phyloP scores from a whole-genome alignment of 768 basidiomycete genomes.

The Lentinula guzmanii region DNA sequence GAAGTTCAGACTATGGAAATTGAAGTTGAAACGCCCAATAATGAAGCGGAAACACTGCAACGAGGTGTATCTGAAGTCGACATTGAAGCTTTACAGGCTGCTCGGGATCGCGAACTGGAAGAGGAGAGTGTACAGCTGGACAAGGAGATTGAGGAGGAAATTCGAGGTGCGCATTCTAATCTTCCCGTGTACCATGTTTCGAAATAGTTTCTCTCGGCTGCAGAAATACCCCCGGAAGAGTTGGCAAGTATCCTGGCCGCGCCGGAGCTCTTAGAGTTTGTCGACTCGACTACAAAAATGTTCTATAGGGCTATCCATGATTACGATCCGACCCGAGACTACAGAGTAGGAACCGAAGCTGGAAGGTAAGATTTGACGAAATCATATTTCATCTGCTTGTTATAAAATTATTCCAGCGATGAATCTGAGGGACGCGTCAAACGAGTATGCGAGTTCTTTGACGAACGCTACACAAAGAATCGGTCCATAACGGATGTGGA shows the following conservation, averaged over 20 bases:
- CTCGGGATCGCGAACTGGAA: conserved; percentile 73
- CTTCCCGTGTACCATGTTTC: neutral
- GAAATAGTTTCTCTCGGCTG: neutral
- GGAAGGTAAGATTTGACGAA: conserved; percentile 52
- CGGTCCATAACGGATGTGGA: conserved; percentile 94
- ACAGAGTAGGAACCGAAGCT: conserved; percentile 83
- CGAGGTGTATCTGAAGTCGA: conserved; percentile 65
- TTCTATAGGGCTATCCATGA: conserved; percentile 93
- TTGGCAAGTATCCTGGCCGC: conserved; percentile 74
- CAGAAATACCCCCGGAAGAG: conserved; percentile 88
- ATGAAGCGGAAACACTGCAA: conserved; percentile 69
- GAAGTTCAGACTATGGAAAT: conserved; percentile 73
- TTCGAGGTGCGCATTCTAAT: conserved; percentile 48
- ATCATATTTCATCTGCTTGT: neutral
- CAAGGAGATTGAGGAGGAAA: conserved; percentile 81
- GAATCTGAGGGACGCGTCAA: conserved; percentile 91
- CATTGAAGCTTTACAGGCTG: conserved; percentile 59
- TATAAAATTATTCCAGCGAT: conserved; percentile 43
- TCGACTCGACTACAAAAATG: conserved; percentile 92
- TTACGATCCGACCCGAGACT: conserved; percentile 97
- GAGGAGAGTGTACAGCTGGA: conserved; percentile 82
- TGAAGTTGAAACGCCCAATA: conserved; percentile 44
- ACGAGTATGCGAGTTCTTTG: conserved; percentile 89
- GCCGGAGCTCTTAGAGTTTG: conserved; percentile 89
- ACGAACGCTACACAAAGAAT: conserved; percentile 88